These are phyloP conservation scores for Trichoderma arundinaceum DNA, from an alignment of 2,329 filamentous ascomycete species.

Conservation along the genomic window DNA sequence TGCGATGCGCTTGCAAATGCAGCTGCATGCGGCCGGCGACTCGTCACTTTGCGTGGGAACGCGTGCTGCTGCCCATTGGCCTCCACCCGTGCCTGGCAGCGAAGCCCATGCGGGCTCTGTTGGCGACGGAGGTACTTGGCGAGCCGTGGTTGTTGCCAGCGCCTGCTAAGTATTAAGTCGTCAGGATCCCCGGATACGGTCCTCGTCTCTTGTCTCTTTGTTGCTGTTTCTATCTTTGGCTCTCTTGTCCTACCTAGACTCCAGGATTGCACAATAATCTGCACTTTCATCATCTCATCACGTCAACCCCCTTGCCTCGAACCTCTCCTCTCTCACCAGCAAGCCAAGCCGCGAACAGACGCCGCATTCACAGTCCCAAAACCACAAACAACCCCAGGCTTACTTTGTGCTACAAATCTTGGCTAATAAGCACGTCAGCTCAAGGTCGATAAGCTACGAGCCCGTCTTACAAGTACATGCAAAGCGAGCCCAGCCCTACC, in stretches of 20 bases:
- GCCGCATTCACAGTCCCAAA: not conserved
- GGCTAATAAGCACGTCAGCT: constrained; percentile 29
- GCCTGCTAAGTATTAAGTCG: constrained; percentile 17
- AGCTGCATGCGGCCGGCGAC: constrained; percentile 21
- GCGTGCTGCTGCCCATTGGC: constrained; percentile 30
- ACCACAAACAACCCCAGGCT: not conserved
- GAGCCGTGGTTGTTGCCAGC: not conserved
- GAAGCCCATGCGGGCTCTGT: not conserved
- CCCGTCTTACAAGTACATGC: constrained; percentile 25
- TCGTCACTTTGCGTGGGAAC: constrained; percentile 22
- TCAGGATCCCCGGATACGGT: constrained; percentile 24
- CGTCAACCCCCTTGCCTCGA: not conserved
- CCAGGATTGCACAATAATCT: not conserved
- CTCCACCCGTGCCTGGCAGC: constrained; percentile 27
- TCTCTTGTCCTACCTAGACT: not conserved
- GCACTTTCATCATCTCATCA: not conserved
- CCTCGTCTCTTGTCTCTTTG: not conserved
- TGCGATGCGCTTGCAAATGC: not conserved
- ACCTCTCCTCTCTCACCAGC: not conserved
- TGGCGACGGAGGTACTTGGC: not conserved
- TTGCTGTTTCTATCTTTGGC: too few relatives aligned
- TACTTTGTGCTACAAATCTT: not conserved
- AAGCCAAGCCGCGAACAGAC: not conserved
- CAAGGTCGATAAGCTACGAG: not conserved
- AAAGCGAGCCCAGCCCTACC: constrained; percentile 27